Percentiles rank a stretch among this genome's conserved stretches.
Evolutionary conservation across 2,329 filamentous ascomycete species (phyloP).

Genomic region (Madurella mycetomatis): DNA sequence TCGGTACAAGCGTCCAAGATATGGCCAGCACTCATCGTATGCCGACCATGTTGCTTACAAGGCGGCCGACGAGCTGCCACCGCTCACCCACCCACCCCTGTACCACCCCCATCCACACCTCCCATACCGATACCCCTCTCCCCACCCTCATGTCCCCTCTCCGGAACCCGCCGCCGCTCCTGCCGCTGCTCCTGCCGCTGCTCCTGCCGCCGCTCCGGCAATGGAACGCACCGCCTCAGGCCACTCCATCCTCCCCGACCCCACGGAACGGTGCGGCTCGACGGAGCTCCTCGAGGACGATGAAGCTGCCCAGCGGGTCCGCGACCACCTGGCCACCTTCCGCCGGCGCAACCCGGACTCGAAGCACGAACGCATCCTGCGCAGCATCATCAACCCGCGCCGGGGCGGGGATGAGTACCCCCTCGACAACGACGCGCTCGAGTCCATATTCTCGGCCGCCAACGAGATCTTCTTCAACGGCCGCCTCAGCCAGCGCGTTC

Average conservation of each 20-base stretch:
- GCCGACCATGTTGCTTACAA: slow-evolving; percentile 18
- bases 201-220: slow-evolving; percentile 17
- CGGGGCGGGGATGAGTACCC: slow-evolving; percentile 39
- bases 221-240: slow-evolving; percentile 50
- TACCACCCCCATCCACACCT: slow-evolving; percentile 20
- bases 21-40: slow-evolving; percentile 10
- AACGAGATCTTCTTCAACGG: slow-evolving; percentile 61
- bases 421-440: slow-evolving; percentile 54
- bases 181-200: slow-evolving; percentile 5
- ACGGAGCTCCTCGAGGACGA: slow-evolving; percentile 42
- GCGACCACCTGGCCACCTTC: slow-evolving; percentile 42
- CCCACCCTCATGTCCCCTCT: slow-evolving; percentile 3
- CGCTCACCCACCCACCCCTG: slow-evolving; percentile 9
- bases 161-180: slow-evolving; percentile 10
- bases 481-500: slow-evolving; percentile 51
- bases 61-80: slow-evolving; percentile 7
- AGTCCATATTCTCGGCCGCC: slow-evolving; percentile 55
- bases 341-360: slow-evolving; percentile 45
- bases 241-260: slow-evolving; percentile 43
- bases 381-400: slow-evolving; percentile 52
- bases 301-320: slow-evolving; percentile 46
- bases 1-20: slow-evolving; percentile 19
- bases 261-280: slow-evolving; percentile 33
- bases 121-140: slow-evolving; percentile 4
- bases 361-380: slow-evolving; percentile 54